Evolutionary conservation across 768 basidiomycete species (phyloP).

Genomic region (Tylopilus balloui): DNA sequence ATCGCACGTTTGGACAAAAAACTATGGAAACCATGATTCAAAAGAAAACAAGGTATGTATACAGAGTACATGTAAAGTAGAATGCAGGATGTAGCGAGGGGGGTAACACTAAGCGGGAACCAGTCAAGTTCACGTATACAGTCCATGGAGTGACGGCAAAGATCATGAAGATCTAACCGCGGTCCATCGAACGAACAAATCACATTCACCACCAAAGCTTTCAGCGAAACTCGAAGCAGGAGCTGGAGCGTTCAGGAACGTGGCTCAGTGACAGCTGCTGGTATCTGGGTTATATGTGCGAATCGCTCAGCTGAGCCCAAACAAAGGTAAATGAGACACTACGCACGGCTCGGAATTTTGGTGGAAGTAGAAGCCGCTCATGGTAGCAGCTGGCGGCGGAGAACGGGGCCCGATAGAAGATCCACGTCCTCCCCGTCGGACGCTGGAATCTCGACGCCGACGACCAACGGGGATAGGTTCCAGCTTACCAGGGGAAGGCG

Average conservation of each 20-base stretch:
- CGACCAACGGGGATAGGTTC: conserved; percentile 36
- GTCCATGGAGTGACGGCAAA: conserved; percentile 4
- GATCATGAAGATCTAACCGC: conserved; percentile 6
- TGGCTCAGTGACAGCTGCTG: conserved; percentile 84
- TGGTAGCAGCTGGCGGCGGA: conserved; percentile 56
- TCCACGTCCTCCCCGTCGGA: conserved; percentile 41
- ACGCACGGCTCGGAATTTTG: conserved; percentile 89
- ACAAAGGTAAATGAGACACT: conserved; percentile 1
- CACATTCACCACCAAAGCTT: conserved; percentile 14
- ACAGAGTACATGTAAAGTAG: conserved; percentile 18
- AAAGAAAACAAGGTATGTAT: conserved; percentile 9
- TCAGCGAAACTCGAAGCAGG: conserved; percentile 85
- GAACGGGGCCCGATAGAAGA: conserved; percentile 46
- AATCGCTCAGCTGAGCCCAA: conserved; percentile 7
- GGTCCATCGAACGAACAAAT: neutral
- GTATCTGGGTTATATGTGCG: conserved; percentile 48
- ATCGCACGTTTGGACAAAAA: too few relatives aligned
- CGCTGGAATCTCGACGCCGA: conserved; percentile 44
- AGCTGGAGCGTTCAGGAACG: conserved; percentile 65
- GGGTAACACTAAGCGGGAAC: conserved; percentile 21
- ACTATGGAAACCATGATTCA: neutral
- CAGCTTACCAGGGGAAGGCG: conserved; percentile 33
- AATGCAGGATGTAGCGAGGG: conserved; percentile 10
- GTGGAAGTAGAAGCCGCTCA: conserved; percentile 93
- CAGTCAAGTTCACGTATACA: conserved; percentile 13